Evolutionary conservation across 176 grass and related monocot genomes (phyloP).

Genomic region (Juncus inflexus): DNA sequence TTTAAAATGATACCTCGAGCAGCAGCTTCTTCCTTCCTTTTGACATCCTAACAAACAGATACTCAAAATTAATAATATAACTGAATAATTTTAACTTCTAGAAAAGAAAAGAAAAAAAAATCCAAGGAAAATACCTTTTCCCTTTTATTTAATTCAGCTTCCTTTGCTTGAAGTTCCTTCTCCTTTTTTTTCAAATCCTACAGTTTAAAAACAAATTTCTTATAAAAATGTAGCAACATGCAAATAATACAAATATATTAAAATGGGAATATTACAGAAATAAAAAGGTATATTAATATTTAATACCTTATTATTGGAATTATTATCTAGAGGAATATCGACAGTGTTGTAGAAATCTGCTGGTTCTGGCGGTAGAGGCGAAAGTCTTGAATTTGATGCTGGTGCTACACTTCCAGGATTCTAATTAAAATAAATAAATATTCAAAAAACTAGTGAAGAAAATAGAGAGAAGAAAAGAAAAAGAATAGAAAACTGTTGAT

Average conservation of each 20-base stretch:
- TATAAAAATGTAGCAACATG: slow-evolving; percentile 45
- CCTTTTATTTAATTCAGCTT: slow-evolving; percentile 81
- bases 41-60: slow-evolving; percentile 59
- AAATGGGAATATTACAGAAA: slow-evolving; percentile 6
- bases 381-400: slow-evolving; percentile 71
- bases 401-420: slow-evolving; percentile 62
- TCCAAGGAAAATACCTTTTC: slow-evolving; percentile 52
- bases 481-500: too few relatives aligned
- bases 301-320: slow-evolving; percentile 49
- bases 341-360: slow-evolving; percentile 86
- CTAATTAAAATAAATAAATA: slow-evolving; percentile 30
- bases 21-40: slow-evolving; percentile 84
- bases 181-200: slow-evolving; percentile 92
- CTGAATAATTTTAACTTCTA: slow-evolving; percentile 14
- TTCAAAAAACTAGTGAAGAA: too few relatives aligned
- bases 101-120: neutral
- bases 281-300: slow-evolving; percentile 23
- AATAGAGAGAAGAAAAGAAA: too few relatives aligned
- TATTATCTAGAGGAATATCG: slow-evolving; percentile 78
- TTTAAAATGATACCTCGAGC: slow-evolving; percentile 50
- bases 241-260: slow-evolving; percentile 29
- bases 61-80: slow-evolving; percentile 14
- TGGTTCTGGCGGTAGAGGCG: slow-evolving; percentile 77
- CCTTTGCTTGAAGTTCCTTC: slow-evolving; percentile 88
- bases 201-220: slow-evolving; percentile 6